These are phyloP conservation scores for Groenewaldozyma auringiensis DNA, from an alignment of 1,139 yeast species.

Conservation along the genomic window DNA sequence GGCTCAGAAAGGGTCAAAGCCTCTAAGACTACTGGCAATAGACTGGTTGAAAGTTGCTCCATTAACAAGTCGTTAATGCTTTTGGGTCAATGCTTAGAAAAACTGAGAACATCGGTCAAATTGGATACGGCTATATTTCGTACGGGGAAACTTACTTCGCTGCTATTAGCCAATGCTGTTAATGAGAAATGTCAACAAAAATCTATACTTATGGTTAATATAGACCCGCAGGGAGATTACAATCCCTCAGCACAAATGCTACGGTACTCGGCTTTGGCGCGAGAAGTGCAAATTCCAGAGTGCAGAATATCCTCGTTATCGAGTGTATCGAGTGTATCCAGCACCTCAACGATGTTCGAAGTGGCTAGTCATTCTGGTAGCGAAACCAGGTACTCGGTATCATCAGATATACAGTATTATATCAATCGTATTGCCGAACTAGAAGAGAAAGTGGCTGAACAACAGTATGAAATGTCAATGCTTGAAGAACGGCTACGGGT, in stretches of 20 bases:
- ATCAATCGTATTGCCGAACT: slow-evolving; percentile 11
- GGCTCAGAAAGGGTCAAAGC: slow-evolving; percentile 43
- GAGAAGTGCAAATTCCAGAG: slow-evolving; percentile 24
- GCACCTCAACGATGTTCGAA: slow-evolving; percentile 7
- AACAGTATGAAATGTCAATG: slow-evolving; percentile 19
- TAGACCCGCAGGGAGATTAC: slow-evolving; percentile 58
- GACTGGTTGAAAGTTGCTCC: slow-evolving; percentile 40
- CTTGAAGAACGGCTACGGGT: slow-evolving; percentile 29
- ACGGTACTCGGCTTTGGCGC: slow-evolving; percentile 35
- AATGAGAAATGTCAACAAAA: slow-evolving; percentile 28
- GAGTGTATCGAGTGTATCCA: slow-evolving; percentile 10
- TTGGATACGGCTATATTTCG: slow-evolving; percentile 33
- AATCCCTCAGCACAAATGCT: slow-evolving; percentile 48
- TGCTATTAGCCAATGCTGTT: slow-evolving; percentile 40
- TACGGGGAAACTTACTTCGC: slow-evolving; percentile 41
- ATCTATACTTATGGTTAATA: slow-evolving; percentile 40
- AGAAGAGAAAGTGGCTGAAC: slow-evolving; percentile 20
- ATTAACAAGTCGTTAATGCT: slow-evolving; percentile 41
- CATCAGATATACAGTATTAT: slow-evolving; percentile 1
- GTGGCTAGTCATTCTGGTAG: slow-evolving; percentile 2
- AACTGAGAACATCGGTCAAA: slow-evolving; percentile 31
- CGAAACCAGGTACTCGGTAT: slow-evolving; percentile 5
- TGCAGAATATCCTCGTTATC: slow-evolving; percentile 17
- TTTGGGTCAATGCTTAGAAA: slow-evolving; percentile 42
- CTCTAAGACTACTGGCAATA: slow-evolving; percentile 38